Base-by-base conservation (phyloP, 106 monocot genomes). In the Xerophyta viscosa region DNA sequence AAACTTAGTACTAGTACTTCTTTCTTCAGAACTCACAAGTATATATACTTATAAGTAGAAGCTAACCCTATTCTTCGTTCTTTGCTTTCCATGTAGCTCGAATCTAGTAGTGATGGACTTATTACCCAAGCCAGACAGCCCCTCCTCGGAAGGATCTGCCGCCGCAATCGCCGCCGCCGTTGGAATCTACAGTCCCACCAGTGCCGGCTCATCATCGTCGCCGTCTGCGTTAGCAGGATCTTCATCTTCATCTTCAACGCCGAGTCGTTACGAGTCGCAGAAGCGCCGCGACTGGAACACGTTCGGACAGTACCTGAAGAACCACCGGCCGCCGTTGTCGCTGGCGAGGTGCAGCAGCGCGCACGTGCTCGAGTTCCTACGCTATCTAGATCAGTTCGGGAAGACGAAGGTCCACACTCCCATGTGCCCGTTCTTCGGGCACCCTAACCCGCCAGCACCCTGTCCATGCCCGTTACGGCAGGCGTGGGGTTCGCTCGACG, bases 211-310 rank as follows among this genome's bases (percentile, higher is more conserved):
- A 29, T 51, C 28, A 17, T 12, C 28, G 0, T 25, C 52, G 15
- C 15, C 52, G 15, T 52, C 52, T 9, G 13, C 52, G 0, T n/a
- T n/a, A n/a, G n/a, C n/a, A n/a, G n/a, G n/a, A n/a, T n/a, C n/a
- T n/a, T n/a, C n/a, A n/a, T n/a, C n/a, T n/a, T n/a, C n/a, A n/a
- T 11, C 28, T 12, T 29, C 52, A 12, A 28, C 52, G 13, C 52
- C 52, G 27, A 56, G 56, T 12, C 33, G 56, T 20, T 56, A 56
- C 37, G 56, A 56, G 23, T 56, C 37, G 5, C 56, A 56, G 56
- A 56, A 56, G 37, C 56, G 56, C 20, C 56, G 56, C 5, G 56
- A 56, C 56, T 56, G 56, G 56, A 56, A 56, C 56, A 56, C 56
- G 9, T 56, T 56, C 36, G 56, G 56, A 3, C 56, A 56, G 36